Evolutionary conservation across 345 rosid species (phyloP), one percentile per base, ranked within the genome.

Genomic region (Xanthoceras sorbifolium): DNA sequence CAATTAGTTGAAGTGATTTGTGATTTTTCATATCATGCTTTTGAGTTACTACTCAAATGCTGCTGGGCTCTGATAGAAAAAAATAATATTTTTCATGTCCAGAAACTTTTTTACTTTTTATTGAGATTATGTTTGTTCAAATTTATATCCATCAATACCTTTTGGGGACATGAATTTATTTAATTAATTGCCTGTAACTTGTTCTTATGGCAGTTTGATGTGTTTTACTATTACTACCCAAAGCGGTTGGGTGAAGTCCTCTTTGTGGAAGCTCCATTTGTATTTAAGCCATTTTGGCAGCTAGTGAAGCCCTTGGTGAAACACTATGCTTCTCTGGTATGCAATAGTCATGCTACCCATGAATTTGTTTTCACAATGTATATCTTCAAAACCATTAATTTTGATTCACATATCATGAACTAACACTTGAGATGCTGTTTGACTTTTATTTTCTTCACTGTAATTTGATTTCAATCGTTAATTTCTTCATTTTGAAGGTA

Each of bases 211-310:
- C 96, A 95, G 98, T 92, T 95, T 80, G 93, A 95, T 73, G 96
- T 90, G 46, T 90, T 92, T 76, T 92, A 95, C 87, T 89, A 80
- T 82, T 95, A 95, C 76, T 90, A 95, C 82, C 99, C 99, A 31
- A 93, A 85, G 86, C 91, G 97, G 71, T 79, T 95, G 84, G 89
- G 87, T 25, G 86, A 93, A 85, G 98, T 93, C 52, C 97, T 92
- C 70, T 90, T 93, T 67, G 97, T 95, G 72, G 99, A 92, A 72
- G 97, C 98, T 74, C 97, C 99, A 25, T 92, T 93, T 29, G 67
- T 93, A 69, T 95, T 93, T 84, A 73, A 85, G 87, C 98, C 98
- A 69, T 79, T 93, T 70, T 95, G 99, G 99, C 87, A 91, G 77
- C 66, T 90, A 32, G 84, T 82, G 64, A 93, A 92, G 90, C 99